phyloP scores from a whole-genome alignment of 2,329 filamentous ascomycete genomes.

The Dothistroma septosporum region DNA sequence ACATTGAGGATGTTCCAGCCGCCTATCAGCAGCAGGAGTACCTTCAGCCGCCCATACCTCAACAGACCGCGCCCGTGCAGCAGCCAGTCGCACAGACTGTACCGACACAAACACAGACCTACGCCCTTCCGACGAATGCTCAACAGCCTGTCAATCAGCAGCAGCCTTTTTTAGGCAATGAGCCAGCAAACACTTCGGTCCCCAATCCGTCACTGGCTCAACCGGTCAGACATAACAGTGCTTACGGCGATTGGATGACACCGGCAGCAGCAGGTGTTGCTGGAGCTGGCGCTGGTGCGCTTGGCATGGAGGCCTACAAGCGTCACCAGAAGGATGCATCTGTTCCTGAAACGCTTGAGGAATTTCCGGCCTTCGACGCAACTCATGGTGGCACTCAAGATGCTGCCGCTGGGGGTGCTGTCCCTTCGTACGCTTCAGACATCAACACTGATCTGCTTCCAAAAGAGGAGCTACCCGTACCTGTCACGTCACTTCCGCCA shows the following conservation, averaged over 20 bases:
- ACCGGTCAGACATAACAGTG: conserved; percentile 36
- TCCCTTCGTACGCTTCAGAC: neutral
- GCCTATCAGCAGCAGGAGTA: conserved; percentile 29
- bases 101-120: conserved; percentile 24
- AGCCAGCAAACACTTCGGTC: conserved; percentile 16
- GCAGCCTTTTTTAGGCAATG: conserved; percentile 29
- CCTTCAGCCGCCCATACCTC: conserved; percentile 11
- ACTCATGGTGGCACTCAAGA: conserved; percentile 2
- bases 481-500: neutral
- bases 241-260: conserved; percentile 51
- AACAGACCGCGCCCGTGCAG: conserved; percentile 17
- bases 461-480: neutral
- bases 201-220: conserved; percentile 16
- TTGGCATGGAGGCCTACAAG: conserved; percentile 25
- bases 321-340: conserved; percentile 20
- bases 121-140: conserved; percentile 21
- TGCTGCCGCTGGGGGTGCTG: neutral
- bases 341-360: neutral
- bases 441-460: neutral
- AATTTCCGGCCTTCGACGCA: neutral
- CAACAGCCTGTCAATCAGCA: conserved; percentile 22
- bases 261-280: conserved; percentile 43
- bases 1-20: conserved; percentile 8
- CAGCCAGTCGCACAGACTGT: conserved; percentile 1
- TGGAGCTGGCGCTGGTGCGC: conserved; percentile 40